Conservation (phyloP, 2,329 filamentous ascomycete genomes). For the Cladosporium sp. region DNA sequence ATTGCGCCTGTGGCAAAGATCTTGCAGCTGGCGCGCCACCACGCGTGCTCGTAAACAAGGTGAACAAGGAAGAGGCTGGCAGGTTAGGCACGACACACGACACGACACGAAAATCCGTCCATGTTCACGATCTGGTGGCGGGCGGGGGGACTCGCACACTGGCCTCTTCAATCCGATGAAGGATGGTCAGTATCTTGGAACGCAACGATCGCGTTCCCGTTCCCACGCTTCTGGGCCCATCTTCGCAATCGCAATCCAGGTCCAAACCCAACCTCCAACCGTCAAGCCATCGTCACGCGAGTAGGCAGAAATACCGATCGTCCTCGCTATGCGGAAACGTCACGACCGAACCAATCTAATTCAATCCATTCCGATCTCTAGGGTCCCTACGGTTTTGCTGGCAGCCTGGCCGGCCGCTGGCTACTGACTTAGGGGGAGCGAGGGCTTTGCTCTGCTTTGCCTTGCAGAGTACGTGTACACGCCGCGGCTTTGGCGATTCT, state of each 20-base stretch:
- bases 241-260: neutral
- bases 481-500: neutral
- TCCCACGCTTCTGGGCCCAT: conserved; percentile 9
- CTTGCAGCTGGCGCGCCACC: conserved; percentile 2
- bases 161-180: neutral
- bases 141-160: neutral
- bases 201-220: conserved; percentile 3
- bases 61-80: conserved; percentile 5
- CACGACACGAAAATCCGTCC: neutral
- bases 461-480: neutral
- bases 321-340: neutral
- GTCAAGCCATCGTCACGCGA: conserved; percentile 11
- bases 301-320: neutral
- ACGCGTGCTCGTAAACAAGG: neutral
- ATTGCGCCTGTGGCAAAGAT: neutral
- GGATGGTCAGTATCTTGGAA: conserved; percentile 12
- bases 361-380: neutral
- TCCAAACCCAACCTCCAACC: neutral
- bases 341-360: neutral
- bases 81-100: neutral
- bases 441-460: neutral
- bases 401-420: neutral
- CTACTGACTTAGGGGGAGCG: neutral
- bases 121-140: neutral
- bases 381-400: neutral